Base-by-base conservation (phyloP, 768 basidiomycete species). In the Melanogaster broomeanus region DNA sequence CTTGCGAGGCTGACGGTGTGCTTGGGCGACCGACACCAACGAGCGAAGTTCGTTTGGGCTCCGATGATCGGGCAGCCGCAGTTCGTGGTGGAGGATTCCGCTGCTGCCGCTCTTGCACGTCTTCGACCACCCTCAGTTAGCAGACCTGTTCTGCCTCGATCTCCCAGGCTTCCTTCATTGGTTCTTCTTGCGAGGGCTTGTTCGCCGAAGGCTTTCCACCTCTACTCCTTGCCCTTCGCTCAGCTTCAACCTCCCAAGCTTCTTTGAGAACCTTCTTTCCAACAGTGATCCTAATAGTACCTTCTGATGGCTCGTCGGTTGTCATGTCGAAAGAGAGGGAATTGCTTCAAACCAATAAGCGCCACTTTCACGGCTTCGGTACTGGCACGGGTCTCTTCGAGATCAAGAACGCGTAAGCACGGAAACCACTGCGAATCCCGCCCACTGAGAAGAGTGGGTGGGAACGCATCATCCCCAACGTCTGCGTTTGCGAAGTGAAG, bases 191-290 rank as follows among this genome's bases (percentile, higher is more conserved):
- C 16, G 46, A 34, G 28, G 9, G 42, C 33, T 9, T 51, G 53
- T 61, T 59, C 64, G 21, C 65, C 46, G 57, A 48, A 45, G 71
- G 66, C 43, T 68, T 72, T 25, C 65, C 71, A 39, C 57, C 66
- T 31, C 74, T 75, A n/a, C 65, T 65, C 49, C 76, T 80, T 4
- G 72, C 59, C 41, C 78, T 75, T 43, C 74, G 71, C 60, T 93
- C 90, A 16, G 82, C 72, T 62, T 89, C 89, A 12, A 93, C 56
- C 63, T 93, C 91, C 90, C 90, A 92, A 28, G 79, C 67, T 66
- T 93, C 90, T 62, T 83, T 83, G 50, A 87, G 61, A 22, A 89
- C 72, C 57, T 76, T 77, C 71, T 89, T 90, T 15, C 90, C 91
- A 2, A 90, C 74, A 16, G 83, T 72, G 18, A 92, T 71, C 42